Base-by-base conservation (phyloP, 371 early-diverging fungal genomes). In the Mucor racemosus region DNA sequence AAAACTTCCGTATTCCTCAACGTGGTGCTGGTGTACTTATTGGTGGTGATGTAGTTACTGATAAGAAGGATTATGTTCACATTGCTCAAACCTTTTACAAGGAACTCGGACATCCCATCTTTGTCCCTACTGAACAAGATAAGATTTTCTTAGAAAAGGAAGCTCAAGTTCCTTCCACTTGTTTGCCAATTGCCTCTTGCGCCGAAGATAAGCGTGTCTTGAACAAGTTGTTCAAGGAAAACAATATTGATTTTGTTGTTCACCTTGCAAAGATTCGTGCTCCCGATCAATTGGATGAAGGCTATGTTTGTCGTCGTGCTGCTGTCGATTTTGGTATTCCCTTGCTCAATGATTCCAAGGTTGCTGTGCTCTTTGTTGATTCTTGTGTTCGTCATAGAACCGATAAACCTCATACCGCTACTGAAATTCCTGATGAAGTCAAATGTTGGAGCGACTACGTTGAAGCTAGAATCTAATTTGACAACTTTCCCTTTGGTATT, bases 291-390 rank as follows among this genome's bases (percentile, higher is more conserved):
- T 62, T 74, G 8, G 86, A 92, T 67, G 72, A 84, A 61, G 90
- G 91, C 68, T 95, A 95, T 75, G 79, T 84, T 59, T 84, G 94
- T 71, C 90, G 96, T 62, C 90, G 95, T 67, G 87, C 91, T 58
- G 93, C 95, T 33, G 95, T 97, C 7, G 95, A 95, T 68, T 88
- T 94, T 66, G 94, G 93, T 42, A 88, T 95, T 64, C 94, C 95
- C 11, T 75, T 95, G 46, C 76, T 97, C 72, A 97, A 94, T 65
- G 94, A 97, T 69, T 81, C 88, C 75, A 87, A 92, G 69, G 90
- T 89, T 35, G 94, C 92, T 39, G 85, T 85, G 44, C 73, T 95
- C 67, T 91, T 95, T 61, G 91, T 89, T n/a, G 91, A 97, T 60
- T 88, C 94, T 19, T 71, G 89, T 56, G 79, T 80, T 44, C 87